Evolutionary conservation across 106 monocot species (phyloP), one percentile per base, ranked within the genome.

Genomic region (Phalaenopsis aphrodite): DNA sequence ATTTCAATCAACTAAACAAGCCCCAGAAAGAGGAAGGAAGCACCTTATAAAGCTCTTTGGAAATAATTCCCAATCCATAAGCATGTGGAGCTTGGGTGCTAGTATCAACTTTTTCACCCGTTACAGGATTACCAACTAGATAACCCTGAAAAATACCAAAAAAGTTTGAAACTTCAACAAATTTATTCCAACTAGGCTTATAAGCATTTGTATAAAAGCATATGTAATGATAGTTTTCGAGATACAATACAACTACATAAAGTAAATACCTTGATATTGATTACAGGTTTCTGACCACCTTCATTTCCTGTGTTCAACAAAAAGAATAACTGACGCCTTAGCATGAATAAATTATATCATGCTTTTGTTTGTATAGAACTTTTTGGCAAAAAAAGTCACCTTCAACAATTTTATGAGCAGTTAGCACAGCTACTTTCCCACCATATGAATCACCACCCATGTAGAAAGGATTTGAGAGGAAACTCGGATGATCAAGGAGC

Each of bases 391-490:
- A 1, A 9, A 58, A 78, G 6, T 61, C 61, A 82, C 82, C 82
- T 38, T 61, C 42, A 19, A 18, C 82, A 67, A 82, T 77, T 18
- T 21, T 24, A 77, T 82, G 77, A 14, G 77, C 64, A 66, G 78
- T 16, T 14, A 85, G 5, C 30, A 83, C 81, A 17, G 79, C 74
- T 37, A 77, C 0, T 46, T 80, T 85, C 3, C 94, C 94, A 82
- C 81, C 78, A 80, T 91, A 91, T 5, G 94, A 94, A 83, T 94
- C 94, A 30, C 94, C 94, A 76, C 68, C 84, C 58, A 94, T 78
- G 72, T 94, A 94, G 8, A 94, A 82, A 46, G 87, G 86, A 83
- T 91, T 94, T 2, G 85, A 78, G 2, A 84, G 66, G 80, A 91
- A 94, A 17, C 86, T 42, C 5, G 88, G 91, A 61, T 94, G 87